Evolutionary conservation across 2,329 filamentous ascomycete genomes (phyloP).

Genomic region (Tolypocladium ophioglossoides): DNA sequence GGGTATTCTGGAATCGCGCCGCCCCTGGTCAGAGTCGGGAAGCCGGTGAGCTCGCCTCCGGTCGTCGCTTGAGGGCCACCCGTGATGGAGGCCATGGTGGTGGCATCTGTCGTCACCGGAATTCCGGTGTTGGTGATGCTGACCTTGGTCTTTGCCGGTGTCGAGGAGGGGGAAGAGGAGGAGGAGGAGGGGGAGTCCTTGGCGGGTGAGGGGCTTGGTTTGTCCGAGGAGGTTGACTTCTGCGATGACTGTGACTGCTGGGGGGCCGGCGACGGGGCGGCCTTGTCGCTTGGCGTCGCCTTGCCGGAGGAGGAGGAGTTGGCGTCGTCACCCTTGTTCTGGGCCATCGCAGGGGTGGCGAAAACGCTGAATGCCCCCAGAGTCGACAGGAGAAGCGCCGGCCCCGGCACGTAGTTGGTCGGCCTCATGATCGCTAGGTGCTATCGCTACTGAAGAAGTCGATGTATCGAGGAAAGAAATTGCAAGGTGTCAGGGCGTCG

Average conservation of each 20-base stretch:
- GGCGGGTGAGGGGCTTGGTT: neutral
- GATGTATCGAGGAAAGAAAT: neutral
- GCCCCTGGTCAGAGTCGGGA: slow-evolving; percentile 32
- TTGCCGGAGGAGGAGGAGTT: slow-evolving; percentile 3
- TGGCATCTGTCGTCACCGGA: neutral
- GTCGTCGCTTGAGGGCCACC: slow-evolving; percentile 7
- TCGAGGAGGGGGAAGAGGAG: neutral
- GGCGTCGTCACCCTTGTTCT: slow-evolving; percentile 11
- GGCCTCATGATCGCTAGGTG: slow-evolving; percentile 14
- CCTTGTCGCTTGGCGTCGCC: too few species aligned
- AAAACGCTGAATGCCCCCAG: slow-evolving; percentile 17
- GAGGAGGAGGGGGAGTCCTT: too few species aligned
- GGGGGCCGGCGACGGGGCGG: neutral
- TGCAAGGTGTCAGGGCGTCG: neutral
- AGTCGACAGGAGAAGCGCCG: slow-evolving; percentile 15
- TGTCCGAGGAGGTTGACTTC: slow-evolving; percentile 2
- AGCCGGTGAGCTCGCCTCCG: slow-evolving; percentile 16
- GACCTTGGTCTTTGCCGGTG: slow-evolving; percentile 1
- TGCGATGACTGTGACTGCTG: slow-evolving; percentile 1
- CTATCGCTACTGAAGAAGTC: neutral
- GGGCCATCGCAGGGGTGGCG: slow-evolving; percentile 20
- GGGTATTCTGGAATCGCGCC: slow-evolving; percentile 48
- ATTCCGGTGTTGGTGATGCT: slow-evolving; percentile 10
- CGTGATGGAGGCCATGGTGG: slow-evolving; percentile 11
- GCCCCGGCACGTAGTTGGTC: slow-evolving; percentile 13